Base-by-base conservation (phyloP, 2,329 filamentous ascomycete genomes). In the Ophiostoma pallidulum region DNA sequence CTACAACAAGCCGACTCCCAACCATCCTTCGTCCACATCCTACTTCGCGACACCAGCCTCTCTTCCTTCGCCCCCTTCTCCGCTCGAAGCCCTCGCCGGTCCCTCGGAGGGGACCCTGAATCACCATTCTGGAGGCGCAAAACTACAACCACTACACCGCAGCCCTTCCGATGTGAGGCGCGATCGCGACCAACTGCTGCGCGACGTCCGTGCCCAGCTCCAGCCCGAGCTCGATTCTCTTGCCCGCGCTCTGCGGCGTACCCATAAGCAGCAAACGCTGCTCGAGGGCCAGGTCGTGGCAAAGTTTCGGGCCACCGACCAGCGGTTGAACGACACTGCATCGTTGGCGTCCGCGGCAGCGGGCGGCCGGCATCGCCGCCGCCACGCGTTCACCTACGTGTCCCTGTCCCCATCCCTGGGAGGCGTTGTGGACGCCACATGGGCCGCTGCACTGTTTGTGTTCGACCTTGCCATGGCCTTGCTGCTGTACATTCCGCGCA, bases 151-250 rank as follows among this genome's bases (percentile, higher is more conserved):
- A n/a, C 22, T 10, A 14, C 40, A n/a, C 18, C 40, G 28, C 6
- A 51, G 62, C 68, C 12, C 37, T 12, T 24, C 20, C 6, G 66
- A 63, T 3, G 22, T 28, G 2, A 36, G 40, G n/a, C 43, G 46
- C 13, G 49, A 52, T n/a, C 48, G 48, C 24, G 53, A 54, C 5
- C 41, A 41, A 24, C 62, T 75, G 32, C 66, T 71, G 40, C 71
- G 68, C 5, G 80, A 86, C 50, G 72, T 86, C 12, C 76, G 79
- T 36, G 78, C 77, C 51, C 69, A 71, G 24, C 71, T 91, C 10
- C 84, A 89, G 55, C 83, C 87, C 0, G 88, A 96, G 50, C 73
- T 97, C 6, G 90, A 96, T 57, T 86, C 88, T 0, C 70, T 97
- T 28, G 92, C 89, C 57, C 82, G 91, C 41, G 90, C 91, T 4